phyloP scores from a whole-genome alignment of 352 stramenopile genomes.

The Globisporangium megalacanthum region DNA sequence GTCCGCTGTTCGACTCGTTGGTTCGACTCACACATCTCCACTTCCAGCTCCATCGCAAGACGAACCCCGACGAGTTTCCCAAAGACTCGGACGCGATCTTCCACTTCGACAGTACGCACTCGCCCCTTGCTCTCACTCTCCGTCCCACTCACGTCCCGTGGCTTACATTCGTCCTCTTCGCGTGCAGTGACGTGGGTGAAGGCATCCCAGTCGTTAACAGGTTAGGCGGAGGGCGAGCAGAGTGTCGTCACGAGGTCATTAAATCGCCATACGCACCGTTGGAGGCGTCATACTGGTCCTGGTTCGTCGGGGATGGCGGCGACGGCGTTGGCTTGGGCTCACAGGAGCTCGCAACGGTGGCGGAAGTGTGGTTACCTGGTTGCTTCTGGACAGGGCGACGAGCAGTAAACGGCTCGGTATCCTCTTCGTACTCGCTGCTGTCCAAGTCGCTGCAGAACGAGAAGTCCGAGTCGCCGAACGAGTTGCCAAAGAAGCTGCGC shows the following conservation, averaged over 20 bases:
- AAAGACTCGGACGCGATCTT: conserved; percentile 30
- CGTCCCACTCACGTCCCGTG: not conserved
- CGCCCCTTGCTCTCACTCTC: not conserved
- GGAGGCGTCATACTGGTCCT: not conserved
- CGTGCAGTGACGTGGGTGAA: too few species aligned
- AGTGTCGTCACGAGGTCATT: not conserved
- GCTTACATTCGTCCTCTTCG: not conserved
- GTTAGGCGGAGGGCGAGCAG: not conserved
- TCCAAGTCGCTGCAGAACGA: conserved; percentile 8
- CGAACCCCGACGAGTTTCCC: conserved; percentile 36
- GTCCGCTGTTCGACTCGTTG: not conserved
- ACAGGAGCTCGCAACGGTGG: not conserved
- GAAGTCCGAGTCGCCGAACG: conserved; percentile 17
- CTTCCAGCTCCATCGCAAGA: not conserved
- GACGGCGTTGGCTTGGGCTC: not conserved
- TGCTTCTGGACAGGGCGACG: not conserved
- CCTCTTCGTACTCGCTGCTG: conserved; percentile 4
- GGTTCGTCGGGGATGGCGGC: not conserved
- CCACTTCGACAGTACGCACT: conserved; percentile 13
- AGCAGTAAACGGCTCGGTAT: not conserved
- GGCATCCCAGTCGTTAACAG: too few species aligned
- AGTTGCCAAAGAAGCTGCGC: conserved; percentile 33
- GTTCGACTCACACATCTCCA: not conserved
- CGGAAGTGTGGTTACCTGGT: not conserved
- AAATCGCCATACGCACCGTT: not conserved